Base-by-base conservation (phyloP, 2,329 filamentous ascomycete species). In the Juglanconis sp. region DNA sequence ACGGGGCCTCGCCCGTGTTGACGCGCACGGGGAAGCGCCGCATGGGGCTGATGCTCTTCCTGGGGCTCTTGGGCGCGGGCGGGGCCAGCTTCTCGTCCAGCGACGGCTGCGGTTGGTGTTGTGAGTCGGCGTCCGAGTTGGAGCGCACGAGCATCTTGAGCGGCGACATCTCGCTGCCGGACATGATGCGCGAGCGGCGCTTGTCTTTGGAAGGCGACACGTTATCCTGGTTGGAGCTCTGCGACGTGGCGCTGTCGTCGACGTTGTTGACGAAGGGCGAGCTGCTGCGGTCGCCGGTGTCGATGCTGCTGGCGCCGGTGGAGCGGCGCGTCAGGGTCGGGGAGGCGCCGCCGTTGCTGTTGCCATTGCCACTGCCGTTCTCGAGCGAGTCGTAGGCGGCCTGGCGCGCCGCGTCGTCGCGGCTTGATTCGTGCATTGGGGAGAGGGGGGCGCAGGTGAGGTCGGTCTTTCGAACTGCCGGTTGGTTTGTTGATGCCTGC, bases 1-100 rank as follows among this genome's bases (percentile, higher is more conserved):
- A 38, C 1, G 61, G 55, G 17, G 55, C 60, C 53, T 58, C 59
- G 48, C 68, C 62, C 34, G 68, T 65, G 72, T 76, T 81, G 68
- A 86, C 75, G 70, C 82, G 85, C 66, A 88, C 79, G 57, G 85
- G 85, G 67, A 87, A 88, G 59, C 85, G 77, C 70, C 81, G 85
- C 64, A 82, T 82, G 15, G 83, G 81, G 2, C 71, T 71, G 24
- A 72, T 74, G 34, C 77, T 67, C 68, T 81, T 82, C 62, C 79
- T 72, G 34, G 82, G 79, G 65, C 77, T 83, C 48, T 75, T 73
- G 8, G 72, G 68, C 50, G 72, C 65, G 13, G 70, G 68, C 56
- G 70, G 68, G 30, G 68, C 68, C 35, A 71, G 64, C 68, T 66
- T 70, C 65, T 67, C 70, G 61, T 69, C 70, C 17, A 51, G 15